Evolutionary conservation across 257 asterid genomes (phyloP), one percentile per base, ranked within the genome.

Genomic region (Coffea eugenioides): DNA sequence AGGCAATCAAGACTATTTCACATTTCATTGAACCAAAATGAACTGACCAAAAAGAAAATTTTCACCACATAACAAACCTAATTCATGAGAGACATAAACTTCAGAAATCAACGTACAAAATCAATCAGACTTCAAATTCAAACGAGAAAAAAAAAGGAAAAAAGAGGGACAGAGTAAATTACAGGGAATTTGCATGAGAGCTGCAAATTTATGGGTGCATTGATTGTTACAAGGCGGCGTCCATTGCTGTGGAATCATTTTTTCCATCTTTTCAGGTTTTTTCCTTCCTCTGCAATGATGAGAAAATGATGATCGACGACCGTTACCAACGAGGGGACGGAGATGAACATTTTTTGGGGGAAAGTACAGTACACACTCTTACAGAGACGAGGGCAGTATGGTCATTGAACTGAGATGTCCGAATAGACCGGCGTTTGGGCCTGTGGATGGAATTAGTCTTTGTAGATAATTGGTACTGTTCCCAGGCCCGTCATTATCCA

Each of bases 101-200:
- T 23, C 11, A 9, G 36, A 65, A 65, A 65, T 65, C n/a, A 73
- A 5, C 5, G 31, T 39, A 31, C 9, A 75, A 62, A 39, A 15
- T 4, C 41, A 25, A 27, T 39, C 25, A 31, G 27, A 59, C 41
- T 39, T 27, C 13, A 11, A 39, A 39, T 48, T 49, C 1, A 21
- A 68, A 23, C 41, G 46, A 78, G 59, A 12, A 57, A 72, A 14
- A 52, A 5, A 48, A 6, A n/a, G 81, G 12, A 45, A 54, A 59
- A 48, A 66, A 45, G 45, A 62, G 79, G 41, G 2, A n/a, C 61
- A 46, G 16, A 25, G n/a, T n/a, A 65, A 46, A 41, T 82, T 86
- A 94, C 97, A 92, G 43, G 98, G 97, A 71, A 92, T 94, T 86
- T 94, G 94, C 84, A 84, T 84, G 86, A 92, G 94, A 80, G 93